Base-by-base conservation (phyloP, 768 basidiomycete genomes). In the Suillus plorans region DNA sequence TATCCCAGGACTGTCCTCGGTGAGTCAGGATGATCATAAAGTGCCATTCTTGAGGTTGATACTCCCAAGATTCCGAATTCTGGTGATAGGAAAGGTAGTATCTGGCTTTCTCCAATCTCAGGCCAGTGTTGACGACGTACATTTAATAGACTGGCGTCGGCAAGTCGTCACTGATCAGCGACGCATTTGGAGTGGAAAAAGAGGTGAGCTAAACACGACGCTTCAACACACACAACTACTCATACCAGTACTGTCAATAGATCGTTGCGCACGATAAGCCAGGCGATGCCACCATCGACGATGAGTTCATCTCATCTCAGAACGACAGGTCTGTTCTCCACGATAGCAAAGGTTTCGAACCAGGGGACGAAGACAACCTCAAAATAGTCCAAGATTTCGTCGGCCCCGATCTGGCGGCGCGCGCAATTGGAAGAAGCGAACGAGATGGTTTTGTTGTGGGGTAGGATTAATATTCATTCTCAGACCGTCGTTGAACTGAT, bases 271-370 rank as follows among this genome's bases (percentile, higher is more conserved):
- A 39, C 8, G 5, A 13, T 1, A 34, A 7, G 41, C 60, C 28
- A 5, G 68, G 68, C 20, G 47, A 69, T 8, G 68, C 63, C 5
- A n/a, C 59, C 20, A 69, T 69, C 49, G 34, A 69, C 4, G 22
- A 2, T 13, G 67, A 59, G 47, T 52, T 66, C 8, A 53, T 60
- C 39, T 69, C 68, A 3, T 0, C 0, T 9, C 42, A 60, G n/a
- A 69, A 69, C n/a, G 22, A 52, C 6, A 55, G 45, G 13, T 63
- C 69, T 56, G 57, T 69, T 41, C 60, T 69, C n/a, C 68, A 69
- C 18, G 60, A 69, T 42, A 69, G 65, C 25, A 34, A 47, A 62
- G 68, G 68, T 13, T 69, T 69, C 22, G 68, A 69, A 59, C 64
- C 69, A 8, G 68, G 68, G 16, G 63, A 61, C 5, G 12, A 22